Percentiles rank a stretch among this genome's conserved stretches.
phyloP scores from a whole-genome alignment of 2,329 filamentous ascomycete species.

The Didymella keratinophila region DNA sequence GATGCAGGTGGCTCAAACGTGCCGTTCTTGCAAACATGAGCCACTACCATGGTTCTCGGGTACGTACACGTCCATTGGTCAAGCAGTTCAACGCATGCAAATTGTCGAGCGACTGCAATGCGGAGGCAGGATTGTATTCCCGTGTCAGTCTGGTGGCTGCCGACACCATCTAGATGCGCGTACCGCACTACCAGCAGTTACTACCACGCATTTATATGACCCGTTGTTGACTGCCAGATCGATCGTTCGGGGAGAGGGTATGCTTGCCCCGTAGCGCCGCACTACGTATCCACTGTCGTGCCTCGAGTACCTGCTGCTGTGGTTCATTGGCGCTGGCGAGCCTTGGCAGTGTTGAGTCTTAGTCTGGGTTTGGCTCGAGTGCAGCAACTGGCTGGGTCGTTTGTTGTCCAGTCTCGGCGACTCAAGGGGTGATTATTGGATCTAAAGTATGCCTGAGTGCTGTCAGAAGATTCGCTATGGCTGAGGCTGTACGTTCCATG shows the following conservation, averaged over 20 bases:
- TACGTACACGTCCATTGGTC: neutral
- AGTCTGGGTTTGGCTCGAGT: neutral
- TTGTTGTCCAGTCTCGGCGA: neutral
- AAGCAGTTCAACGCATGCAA: neutral
- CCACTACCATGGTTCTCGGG: neutral
- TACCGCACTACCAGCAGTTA: neutral
- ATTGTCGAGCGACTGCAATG: neutral
- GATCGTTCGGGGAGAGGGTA: neutral
- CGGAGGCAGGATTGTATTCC: neutral
- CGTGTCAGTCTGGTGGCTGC: neutral
- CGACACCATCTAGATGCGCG: neutral
- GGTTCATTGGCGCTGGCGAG: conserved; percentile 1
- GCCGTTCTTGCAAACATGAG: neutral
- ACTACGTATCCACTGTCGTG: neutral
- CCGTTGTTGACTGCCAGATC: neutral
- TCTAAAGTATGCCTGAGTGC: neutral
- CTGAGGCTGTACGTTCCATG: neutral
- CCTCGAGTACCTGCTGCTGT: conserved; percentile 8
- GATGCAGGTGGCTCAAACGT: neutral
- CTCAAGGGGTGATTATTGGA: neutral
- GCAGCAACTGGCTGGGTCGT: neutral
- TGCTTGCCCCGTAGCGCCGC: neutral
- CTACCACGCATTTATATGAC: neutral
- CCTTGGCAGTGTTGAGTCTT: neutral
- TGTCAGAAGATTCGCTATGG: neutral